Evolutionary conservation across 352 stramenopile species (phyloP).

Genomic region (Phytophthora cajani): DNA sequence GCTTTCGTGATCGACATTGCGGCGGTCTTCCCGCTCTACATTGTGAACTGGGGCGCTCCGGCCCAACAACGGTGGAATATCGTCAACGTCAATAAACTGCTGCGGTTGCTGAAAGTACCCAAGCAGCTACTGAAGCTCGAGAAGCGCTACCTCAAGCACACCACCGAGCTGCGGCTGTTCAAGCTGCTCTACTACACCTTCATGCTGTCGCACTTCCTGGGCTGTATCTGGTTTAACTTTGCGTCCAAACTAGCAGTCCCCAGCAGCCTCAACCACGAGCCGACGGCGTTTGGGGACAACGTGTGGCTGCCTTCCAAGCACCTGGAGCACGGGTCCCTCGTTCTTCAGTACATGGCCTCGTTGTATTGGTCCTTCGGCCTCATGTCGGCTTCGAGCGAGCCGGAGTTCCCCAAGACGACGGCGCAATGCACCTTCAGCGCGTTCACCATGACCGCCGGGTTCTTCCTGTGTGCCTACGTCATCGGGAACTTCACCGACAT

Average conservation of each 20-base stretch:
- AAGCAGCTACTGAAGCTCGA: slow-evolving; percentile 55
- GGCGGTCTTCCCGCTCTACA: slow-evolving; percentile 53
- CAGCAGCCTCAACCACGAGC: slow-evolving; percentile 3
- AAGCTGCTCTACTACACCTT: slow-evolving; percentile 81
- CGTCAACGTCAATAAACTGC: slow-evolving; percentile 69
- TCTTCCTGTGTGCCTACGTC: too few species aligned
- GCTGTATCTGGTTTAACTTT: slow-evolving; percentile 74
- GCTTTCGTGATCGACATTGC: slow-evolving; percentile 52
- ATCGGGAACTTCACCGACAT: too few species aligned
- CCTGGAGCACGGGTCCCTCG: slow-evolving; percentile 40
- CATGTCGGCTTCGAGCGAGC: too few species aligned
- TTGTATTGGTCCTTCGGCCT: too few species aligned
- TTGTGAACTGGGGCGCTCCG: slow-evolving; percentile 48
- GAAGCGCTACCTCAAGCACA: slow-evolving; percentile 66
- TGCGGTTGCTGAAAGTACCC: slow-evolving; percentile 59
- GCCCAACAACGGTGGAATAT: slow-evolving; percentile 40
- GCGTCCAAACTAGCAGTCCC: slow-evolving; percentile 33
- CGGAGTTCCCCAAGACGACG: too few species aligned
- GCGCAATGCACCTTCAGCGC: too few species aligned
- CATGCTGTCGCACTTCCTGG: slow-evolving; percentile 61
- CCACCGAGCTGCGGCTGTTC: slow-evolving; percentile 62
- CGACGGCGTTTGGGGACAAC: slow-evolving; percentile 32
- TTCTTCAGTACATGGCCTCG: too few species aligned
- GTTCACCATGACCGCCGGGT: too few species aligned
- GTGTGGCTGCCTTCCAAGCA: slow-evolving; percentile 44